Evolutionary conservation across 345 rosid genomes (phyloP).

Genomic region (Kandelia obovata): DNA sequence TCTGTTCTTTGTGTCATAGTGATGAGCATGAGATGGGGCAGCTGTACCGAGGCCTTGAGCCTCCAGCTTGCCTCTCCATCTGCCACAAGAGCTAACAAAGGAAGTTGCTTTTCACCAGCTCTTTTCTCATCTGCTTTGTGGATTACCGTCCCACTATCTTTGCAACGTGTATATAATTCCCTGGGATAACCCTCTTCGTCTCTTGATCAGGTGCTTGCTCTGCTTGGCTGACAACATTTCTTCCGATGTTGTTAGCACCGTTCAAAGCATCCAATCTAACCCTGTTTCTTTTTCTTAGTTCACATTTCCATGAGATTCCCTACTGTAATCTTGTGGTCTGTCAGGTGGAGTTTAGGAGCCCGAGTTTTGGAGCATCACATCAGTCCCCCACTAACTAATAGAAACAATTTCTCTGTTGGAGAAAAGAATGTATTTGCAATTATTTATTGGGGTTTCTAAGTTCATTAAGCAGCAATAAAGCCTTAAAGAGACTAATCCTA

Average conservation of each 20-base stretch:
- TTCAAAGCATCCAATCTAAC: constrained; percentile 81
- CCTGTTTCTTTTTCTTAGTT: constrained; percentile 55
- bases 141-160: constrained; percentile 75
- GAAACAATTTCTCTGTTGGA: no score
- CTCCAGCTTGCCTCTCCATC: constrained; percentile 98
- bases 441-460: no score
- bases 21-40: constrained; percentile 85
- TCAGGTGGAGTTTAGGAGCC: no score
- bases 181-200: constrained; percentile 52
- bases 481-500: no score
- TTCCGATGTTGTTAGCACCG: constrained; percentile 31
- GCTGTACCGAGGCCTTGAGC: constrained; percentile 61
- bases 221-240: constrained; percentile 27
- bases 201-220: constrained; percentile 38
- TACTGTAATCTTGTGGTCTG: constrained; percentile 12
- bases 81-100: constrained; percentile 57
- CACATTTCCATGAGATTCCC: constrained; percentile 31
- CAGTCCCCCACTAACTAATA: no score
- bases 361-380: no score
- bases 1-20: constrained; percentile 68
- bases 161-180: constrained; percentile 77
- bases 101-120: constrained; percentile 23
- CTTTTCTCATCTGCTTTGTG: constrained; percentile 49
- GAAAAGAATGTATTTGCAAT: no score
- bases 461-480: no score